Conservation (phyloP, 129 eudicot species). For the Flaveria brownii region DNA sequence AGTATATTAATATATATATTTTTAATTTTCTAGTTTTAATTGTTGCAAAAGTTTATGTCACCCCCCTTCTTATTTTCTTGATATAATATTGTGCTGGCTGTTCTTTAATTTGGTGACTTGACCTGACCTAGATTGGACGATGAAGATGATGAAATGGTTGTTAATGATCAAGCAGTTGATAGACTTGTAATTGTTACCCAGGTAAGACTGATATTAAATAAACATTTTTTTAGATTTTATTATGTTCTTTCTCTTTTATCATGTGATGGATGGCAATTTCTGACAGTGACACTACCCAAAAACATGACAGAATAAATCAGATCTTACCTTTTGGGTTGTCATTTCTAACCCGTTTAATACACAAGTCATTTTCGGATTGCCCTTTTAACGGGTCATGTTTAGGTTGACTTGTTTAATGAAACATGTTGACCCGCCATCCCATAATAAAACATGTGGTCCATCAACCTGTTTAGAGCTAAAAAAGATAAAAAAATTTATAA, state of each 20-base stretch:
- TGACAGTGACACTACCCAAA: not conserved
- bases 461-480: not conserved
- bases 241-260: not conserved
- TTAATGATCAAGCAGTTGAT: constrained; percentile 78
- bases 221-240: not conserved
- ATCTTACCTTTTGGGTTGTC: not conserved
- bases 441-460: not conserved
- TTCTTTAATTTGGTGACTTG: constrained; percentile 9
- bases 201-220: constrained; percentile 35
- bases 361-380: not conserved
- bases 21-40: not conserved
- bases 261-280: not conserved
- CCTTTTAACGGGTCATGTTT: no score
- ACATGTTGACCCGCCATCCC: not conserved
- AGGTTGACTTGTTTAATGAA: not conserved
- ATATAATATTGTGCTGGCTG: constrained; percentile 14
- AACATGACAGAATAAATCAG: not conserved
- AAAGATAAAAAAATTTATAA: not conserved
- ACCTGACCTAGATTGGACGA: constrained; percentile 61
- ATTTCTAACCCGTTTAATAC: not conserved
- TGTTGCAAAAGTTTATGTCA: not conserved
- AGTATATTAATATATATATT: not conserved
- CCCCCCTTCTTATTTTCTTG: not conserved
- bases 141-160: constrained; percentile 73
- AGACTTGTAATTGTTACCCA: constrained; percentile 94